These are phyloP conservation scores for Myxozyma udenii DNA, from an alignment of 805 yeast genomes.

Conservation along the genomic window DNA sequence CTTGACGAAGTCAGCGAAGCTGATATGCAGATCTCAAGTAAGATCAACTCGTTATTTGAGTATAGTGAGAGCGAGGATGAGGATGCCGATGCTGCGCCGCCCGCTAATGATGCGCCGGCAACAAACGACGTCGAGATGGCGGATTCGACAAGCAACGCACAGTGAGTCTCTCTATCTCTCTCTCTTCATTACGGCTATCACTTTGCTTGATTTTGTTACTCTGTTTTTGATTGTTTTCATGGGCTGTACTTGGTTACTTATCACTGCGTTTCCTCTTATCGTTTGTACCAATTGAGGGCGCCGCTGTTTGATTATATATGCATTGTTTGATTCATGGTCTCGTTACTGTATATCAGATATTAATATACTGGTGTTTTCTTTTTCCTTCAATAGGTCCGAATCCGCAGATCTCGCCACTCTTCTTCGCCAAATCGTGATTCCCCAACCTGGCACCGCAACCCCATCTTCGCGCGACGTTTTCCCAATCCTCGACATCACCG, in stretches of 20 bases:
- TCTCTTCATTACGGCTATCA: neutral
- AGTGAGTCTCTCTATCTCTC: constrained; percentile 20
- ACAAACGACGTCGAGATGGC: constrained; percentile 25
- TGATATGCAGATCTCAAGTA: constrained; percentile 51
- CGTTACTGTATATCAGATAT: neutral
- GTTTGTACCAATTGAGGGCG: constrained; percentile 1
- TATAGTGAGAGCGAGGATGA: constrained; percentile 37
- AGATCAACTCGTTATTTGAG: constrained; percentile 50
- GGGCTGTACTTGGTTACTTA: constrained; percentile 1
- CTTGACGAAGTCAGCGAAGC: constrained; percentile 51
- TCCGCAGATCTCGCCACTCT: constrained; percentile 14
- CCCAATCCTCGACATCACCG: constrained; percentile 19
- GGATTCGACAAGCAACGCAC: constrained; percentile 13
- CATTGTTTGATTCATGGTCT: neutral
- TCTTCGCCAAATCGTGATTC: constrained; percentile 22
- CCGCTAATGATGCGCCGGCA: neutral
- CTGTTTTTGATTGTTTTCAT: neutral
- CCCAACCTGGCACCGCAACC: constrained; percentile 3
- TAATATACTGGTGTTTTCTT: constrained; percentile 9
- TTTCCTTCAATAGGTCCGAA: constrained; percentile 5
- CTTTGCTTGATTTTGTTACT: neutral
- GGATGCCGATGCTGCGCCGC: constrained; percentile 5
- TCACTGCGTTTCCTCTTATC: neutral
- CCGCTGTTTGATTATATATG: neutral
- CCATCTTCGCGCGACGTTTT: too few relatives aligned